A percentile compares a stretch with the other conserved stretches of the same genome.
These are phyloP conservation scores for Serpula lacrymans DNA, from an alignment of 768 basidiomycete species.

Conservation along the genomic window DNA sequence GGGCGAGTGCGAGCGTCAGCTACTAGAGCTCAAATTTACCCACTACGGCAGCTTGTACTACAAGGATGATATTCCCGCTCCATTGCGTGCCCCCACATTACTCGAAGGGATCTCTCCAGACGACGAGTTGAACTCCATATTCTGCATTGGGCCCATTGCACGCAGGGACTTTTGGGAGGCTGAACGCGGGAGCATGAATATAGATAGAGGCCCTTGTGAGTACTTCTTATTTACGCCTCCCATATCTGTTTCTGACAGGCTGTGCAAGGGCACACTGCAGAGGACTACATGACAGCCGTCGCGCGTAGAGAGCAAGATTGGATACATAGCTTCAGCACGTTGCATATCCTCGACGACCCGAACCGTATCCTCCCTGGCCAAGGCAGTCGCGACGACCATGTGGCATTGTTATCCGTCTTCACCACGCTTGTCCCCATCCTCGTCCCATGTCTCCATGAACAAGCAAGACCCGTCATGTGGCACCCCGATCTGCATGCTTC, in stretches of 20 bases:
- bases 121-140: slow-evolving; percentile 15
- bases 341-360: slow-evolving; percentile 10
- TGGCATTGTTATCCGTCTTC: not conserved
- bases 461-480: slow-evolving; percentile 11
- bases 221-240: slow-evolving; percentile 4
- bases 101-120: slow-evolving; percentile 9
- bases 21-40: slow-evolving; percentile 21
- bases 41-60: slow-evolving; percentile 35
- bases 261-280: slow-evolving; percentile 13
- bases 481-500: slow-evolving; percentile 12
- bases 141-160: slow-evolving; percentile 27
- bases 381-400: slow-evolving; percentile 10
- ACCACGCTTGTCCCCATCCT: slow-evolving; percentile 2
- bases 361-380: slow-evolving; percentile 9
- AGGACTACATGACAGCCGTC: slow-evolving; percentile 14
- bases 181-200: slow-evolving; percentile 19
- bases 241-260: slow-evolving; percentile 5
- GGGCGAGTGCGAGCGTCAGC: slow-evolving; percentile 17
- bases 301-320: slow-evolving; percentile 13
- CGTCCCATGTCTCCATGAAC: slow-evolving; percentile 6
- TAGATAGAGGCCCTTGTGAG: slow-evolving; percentile 33
- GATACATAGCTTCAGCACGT: slow-evolving; percentile 4
- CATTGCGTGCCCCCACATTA: slow-evolving; percentile 9
- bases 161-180: slow-evolving; percentile 27
- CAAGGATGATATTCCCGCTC: slow-evolving; percentile 21